Evolutionary conservation across 495 filamentous ascomycete genomes (phyloP).

Genomic region (Trichoderma gamsii): DNA sequence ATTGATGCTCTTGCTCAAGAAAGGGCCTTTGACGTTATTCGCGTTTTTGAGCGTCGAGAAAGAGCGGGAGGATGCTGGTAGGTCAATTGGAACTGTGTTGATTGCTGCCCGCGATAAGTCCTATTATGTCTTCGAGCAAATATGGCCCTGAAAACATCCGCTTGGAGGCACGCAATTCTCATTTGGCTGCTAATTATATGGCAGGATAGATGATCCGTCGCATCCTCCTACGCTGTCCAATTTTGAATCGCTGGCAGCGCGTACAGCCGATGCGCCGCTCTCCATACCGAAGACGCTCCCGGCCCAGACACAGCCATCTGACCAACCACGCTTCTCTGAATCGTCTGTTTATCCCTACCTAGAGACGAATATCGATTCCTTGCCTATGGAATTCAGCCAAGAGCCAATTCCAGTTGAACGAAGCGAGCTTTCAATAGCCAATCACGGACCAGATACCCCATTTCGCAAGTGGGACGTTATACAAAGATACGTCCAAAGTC

Average conservation of each 20-base stretch:
- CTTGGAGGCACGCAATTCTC: background rate
- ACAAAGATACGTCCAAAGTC: slow-evolving; percentile 27
- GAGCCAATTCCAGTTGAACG: slow-evolving; percentile 33
- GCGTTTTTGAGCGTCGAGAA: slow-evolving; percentile 55
- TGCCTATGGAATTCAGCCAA: slow-evolving; percentile 36
- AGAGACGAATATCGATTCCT: slow-evolving; percentile 37
- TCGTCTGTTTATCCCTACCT: slow-evolving; percentile 40
- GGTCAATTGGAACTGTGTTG: slow-evolving; percentile 6
- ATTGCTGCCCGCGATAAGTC: background rate
- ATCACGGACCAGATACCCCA: slow-evolving; percentile 30
- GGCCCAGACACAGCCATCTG: slow-evolving; percentile 35
- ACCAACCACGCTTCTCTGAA: slow-evolving; percentile 45
- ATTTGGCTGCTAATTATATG: slow-evolving; percentile 7
- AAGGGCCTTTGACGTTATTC: slow-evolving; percentile 47
- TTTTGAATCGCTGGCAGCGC: slow-evolving; percentile 36
- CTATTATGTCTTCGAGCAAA: background rate
- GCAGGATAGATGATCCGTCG: slow-evolving; percentile 40
- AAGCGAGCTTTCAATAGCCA: slow-evolving; percentile 24
- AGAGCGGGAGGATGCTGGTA: slow-evolving; percentile 55
- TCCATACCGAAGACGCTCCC: slow-evolving; percentile 43
- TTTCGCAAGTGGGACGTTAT: slow-evolving; percentile 35
- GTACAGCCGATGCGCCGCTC: slow-evolving; percentile 45
- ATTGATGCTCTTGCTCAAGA: slow-evolving; percentile 54
- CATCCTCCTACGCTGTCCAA: slow-evolving; percentile 30
- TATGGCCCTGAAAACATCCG: background rate